Evolutionary conservation across 306 rosid species (phyloP).

Genomic region (Trifolium dubium): DNA sequence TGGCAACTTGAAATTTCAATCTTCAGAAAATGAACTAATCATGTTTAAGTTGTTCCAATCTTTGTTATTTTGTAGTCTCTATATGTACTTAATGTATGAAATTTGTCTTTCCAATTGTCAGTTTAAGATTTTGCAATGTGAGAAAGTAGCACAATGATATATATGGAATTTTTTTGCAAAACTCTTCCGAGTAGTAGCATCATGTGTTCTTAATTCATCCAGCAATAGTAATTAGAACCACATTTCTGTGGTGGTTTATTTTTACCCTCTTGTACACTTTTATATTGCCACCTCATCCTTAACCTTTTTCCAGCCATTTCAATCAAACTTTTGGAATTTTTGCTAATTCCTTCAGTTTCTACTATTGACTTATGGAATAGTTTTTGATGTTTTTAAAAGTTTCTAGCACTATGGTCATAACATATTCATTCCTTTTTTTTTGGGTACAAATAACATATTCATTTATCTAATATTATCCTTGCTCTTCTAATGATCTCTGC

Average conservation of each 20-base stretch:
- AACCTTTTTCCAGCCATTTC: neutral
- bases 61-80: slow-evolving; percentile 23
- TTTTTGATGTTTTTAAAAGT: neutral
- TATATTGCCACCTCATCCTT: neutral
- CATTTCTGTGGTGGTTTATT: neutral
- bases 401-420: slow-evolving; percentile 1
- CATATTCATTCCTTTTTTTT: neutral
- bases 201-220: neutral
- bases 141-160: neutral
- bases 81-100: neutral
- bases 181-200: neutral
- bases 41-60: slow-evolving; percentile 13
- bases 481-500: slow-evolving; percentile 22
- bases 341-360: neutral
- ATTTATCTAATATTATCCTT: neutral
- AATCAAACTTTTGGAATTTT: neutral
- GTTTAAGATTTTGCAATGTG: slow-evolving; percentile 2
- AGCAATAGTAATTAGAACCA: neutral
- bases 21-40: slow-evolving; percentile 30
- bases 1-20: slow-evolving; percentile 7
- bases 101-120: neutral
- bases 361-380: neutral
- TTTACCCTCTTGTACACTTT: neutral
- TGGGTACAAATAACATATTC: neutral
- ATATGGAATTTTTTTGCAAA: neutral